phyloP scores from a whole-genome alignment of 2,329 filamentous ascomycete species.

The Bipolaris victoriae region DNA sequence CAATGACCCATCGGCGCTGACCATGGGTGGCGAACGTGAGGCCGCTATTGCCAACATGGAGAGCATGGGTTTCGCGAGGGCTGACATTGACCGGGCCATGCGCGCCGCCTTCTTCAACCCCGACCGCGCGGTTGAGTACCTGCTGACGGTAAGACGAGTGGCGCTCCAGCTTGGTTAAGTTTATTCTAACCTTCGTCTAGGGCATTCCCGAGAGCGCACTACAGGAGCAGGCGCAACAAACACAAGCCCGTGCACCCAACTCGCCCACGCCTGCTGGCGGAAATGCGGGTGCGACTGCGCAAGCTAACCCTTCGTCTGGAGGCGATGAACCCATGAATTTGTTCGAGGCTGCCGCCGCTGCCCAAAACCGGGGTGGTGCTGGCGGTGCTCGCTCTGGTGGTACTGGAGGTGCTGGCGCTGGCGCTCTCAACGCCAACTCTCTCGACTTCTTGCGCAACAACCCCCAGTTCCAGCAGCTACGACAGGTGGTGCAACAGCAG shows the following conservation, averaged over 20 bases:
- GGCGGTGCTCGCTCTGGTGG: slow-evolving; percentile 55
- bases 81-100: slow-evolving; percentile 91
- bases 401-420: slow-evolving; percentile 58
- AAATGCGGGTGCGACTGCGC: slow-evolving; percentile 14
- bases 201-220: slow-evolving; percentile 88
- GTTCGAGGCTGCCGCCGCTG: slow-evolving; percentile 87
- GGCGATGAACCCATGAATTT: slow-evolving; percentile 78
- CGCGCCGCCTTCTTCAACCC: slow-evolving; percentile 96
- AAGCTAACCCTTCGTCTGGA: slow-evolving; percentile 56
- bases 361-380: slow-evolving; percentile 54
- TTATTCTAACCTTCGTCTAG: slow-evolving; percentile 55
- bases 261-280: slow-evolving; percentile 49
- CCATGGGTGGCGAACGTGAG: slow-evolving; percentile 81
- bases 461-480: slow-evolving; percentile 95
- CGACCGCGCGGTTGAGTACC: slow-evolving; percentile 95
- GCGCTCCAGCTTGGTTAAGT: slow-evolving; percentile 4
- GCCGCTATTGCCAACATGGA: slow-evolving; percentile 91
- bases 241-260: slow-evolving; percentile 50
- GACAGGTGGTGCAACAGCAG: slow-evolving; percentile 96
- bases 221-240: slow-evolving; percentile 63
- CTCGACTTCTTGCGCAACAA: slow-evolving; percentile 95
- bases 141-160: slow-evolving; percentile 72
- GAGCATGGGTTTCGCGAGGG: slow-evolving; percentile 91
- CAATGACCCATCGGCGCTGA: slow-evolving; percentile 79
- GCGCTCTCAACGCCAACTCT: slow-evolving; percentile 68